Percentiles rank a stretch among this genome's conserved stretches.
Evolutionary conservation across 1,284 basidiomycete species (phyloP).

Genomic region (Abortiporus biennis): DNA sequence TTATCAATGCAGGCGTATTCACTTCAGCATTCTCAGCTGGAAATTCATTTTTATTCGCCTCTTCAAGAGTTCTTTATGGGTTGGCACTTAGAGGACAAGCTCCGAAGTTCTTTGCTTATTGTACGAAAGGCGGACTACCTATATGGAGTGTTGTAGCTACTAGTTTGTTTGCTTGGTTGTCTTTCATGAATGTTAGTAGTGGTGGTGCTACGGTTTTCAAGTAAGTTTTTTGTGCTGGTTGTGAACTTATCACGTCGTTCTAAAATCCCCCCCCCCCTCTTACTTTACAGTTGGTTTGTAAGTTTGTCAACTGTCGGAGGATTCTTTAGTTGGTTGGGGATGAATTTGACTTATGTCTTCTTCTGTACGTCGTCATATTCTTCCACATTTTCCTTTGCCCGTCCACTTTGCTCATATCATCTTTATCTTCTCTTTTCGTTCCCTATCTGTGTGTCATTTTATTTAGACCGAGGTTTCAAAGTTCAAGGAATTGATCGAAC

Average conservation of each 20-base stretch:
- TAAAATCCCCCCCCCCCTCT: slow-evolving; percentile 12
- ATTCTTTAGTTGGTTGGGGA: slow-evolving; percentile 64
- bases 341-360: slow-evolving; percentile 68
- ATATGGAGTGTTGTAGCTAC: slow-evolving; percentile 44
- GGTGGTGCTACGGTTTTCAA: slow-evolving; percentile 32
- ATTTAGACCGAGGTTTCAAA: slow-evolving; percentile 46
- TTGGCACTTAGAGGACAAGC: slow-evolving; percentile 75
- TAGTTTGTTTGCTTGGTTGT: slow-evolving; percentile 39
- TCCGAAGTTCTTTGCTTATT: slow-evolving; percentile 53
- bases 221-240: slow-evolving; percentile 33
- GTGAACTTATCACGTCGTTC: slow-evolving; percentile 3
- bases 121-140: slow-evolving; percentile 73
- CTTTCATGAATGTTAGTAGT: slow-evolving; percentile 42
- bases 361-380: slow-evolving; percentile 53
- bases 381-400: not conserved
- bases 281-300: slow-evolving; percentile 41
- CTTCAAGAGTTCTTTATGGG: slow-evolving; percentile 81
- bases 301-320: slow-evolving; percentile 54
- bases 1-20: slow-evolving; percentile 66
- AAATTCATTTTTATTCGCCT: slow-evolving; percentile 76
- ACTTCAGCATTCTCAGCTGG: slow-evolving; percentile 80
- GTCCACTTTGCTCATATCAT: too few species aligned
- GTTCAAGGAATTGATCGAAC: slow-evolving; percentile 51
- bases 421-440: not conserved
- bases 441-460: slow-evolving; percentile 16